A percentile compares a stretch with the other conserved stretches of the same genome.
These are phyloP conservation scores for Hygrophorus pudorinus DNA, from an alignment of 768 basidiomycete species.

Conservation along the genomic window DNA sequence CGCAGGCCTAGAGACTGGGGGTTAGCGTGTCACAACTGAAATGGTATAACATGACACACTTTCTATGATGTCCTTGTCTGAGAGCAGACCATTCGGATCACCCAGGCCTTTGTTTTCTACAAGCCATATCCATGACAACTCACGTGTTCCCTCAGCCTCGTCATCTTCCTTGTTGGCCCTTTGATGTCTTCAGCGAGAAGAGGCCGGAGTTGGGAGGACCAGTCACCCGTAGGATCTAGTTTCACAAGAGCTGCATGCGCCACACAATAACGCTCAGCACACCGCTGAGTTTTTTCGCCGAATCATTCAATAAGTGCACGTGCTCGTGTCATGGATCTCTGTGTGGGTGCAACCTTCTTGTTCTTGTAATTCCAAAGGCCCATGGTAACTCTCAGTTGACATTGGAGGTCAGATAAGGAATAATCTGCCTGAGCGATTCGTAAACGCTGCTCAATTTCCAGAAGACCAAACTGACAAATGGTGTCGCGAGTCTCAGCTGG, in stretches of 20 bases:
- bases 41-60: not conserved
- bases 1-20: not conserved
- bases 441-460: conserved; percentile 3
- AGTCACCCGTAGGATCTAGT: conserved; percentile 5
- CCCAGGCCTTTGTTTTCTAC: not conserved
- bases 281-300: not conserved
- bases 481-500: not conserved
- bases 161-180: conserved; percentile 4
- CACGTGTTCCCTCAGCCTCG: conserved; percentile 3
- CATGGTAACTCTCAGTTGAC: conserved; percentile 6
- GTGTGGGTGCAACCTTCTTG: conserved; percentile 3
- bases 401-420: not conserved
- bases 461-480: not conserved
- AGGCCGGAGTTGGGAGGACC: not conserved
- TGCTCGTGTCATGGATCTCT: conserved; percentile 5
- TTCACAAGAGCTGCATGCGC: conserved; percentile 1
- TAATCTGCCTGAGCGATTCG: conserved; percentile 6
- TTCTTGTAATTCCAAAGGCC: conserved; percentile 4
- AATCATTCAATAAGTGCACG: conserved; percentile 2
- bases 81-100: not conserved
- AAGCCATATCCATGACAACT: conserved; percentile 8
- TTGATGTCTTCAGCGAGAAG: conserved; percentile 2
- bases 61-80: not conserved
- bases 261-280: conserved; percentile 2
- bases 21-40: not conserved